Conservation (phyloP, 2,329 filamentous ascomycete species). For the Metarhizium brunneum region DNA sequence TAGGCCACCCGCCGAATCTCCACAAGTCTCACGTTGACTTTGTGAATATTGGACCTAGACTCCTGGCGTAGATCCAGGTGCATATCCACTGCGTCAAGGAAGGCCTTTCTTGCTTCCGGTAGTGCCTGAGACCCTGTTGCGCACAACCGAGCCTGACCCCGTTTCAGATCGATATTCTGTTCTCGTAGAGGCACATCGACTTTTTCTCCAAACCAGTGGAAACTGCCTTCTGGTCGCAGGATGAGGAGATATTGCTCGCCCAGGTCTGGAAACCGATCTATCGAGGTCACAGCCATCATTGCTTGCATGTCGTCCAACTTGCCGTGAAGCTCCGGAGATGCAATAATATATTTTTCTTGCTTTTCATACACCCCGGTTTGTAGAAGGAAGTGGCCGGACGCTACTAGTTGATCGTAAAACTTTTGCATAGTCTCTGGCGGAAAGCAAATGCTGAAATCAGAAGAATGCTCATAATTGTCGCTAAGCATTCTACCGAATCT, state of each 20-base stretch:
- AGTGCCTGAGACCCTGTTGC: conserved; percentile 79
- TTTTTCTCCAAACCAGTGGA: conserved; percentile 74
- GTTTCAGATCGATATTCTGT: conserved; percentile 74
- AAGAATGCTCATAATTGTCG: conserved; percentile 92
- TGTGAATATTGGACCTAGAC: conserved; percentile 83
- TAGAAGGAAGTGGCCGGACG: conserved; percentile 81
- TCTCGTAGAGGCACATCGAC: conserved; percentile 64
- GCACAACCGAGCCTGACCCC: conserved; percentile 78
- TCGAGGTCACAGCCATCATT: conserved; percentile 64
- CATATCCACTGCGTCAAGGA: conserved; percentile 70
- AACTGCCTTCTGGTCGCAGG: conserved; percentile 66
- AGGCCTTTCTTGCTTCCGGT: conserved; percentile 66
- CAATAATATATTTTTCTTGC: conserved; percentile 73
- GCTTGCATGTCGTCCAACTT: conserved; percentile 74
- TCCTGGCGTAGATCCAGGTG: conserved; percentile 86
- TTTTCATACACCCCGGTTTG: conserved; percentile 61
- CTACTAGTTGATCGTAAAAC: conserved; percentile 70
- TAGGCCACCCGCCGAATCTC: conserved; percentile 95
- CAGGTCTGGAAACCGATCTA: conserved; percentile 56
- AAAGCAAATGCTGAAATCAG: conserved; percentile 83
- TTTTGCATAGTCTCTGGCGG: conserved; percentile 58
- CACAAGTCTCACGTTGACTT: conserved; percentile 82
- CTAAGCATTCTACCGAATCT: conserved; percentile 86
- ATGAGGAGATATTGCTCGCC: conserved; percentile 72
- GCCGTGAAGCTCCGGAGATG: conserved; percentile 67